phyloP scores from a whole-genome alignment of 2,329 filamentous ascomycete species.

The Cryoendolithus antarcticus region DNA sequence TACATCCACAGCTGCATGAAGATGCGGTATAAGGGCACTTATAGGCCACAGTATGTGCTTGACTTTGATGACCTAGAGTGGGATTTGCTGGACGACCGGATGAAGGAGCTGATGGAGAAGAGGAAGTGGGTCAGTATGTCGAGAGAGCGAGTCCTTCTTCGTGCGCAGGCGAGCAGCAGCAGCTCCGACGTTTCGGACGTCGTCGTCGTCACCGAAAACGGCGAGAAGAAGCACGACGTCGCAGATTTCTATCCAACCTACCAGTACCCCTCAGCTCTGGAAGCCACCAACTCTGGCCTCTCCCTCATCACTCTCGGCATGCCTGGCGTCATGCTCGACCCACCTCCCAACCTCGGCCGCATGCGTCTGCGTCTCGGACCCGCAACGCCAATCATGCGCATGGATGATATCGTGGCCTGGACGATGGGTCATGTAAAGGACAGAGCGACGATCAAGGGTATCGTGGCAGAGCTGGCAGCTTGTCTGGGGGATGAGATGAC shows the following conservation, averaged over 20 bases:
- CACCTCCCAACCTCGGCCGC: not conserved
- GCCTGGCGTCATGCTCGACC: slow-evolving; percentile 49
- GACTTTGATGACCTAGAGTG: slow-evolving; percentile 41
- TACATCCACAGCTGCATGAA: slow-evolving; percentile 73
- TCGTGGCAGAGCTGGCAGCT: slow-evolving; percentile 55
- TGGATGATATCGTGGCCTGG: slow-evolving; percentile 48
- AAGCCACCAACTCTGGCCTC: slow-evolving; percentile 24
- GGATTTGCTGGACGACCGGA: slow-evolving; percentile 20
- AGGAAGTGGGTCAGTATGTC: slow-evolving; percentile 42
- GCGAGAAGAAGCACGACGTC: not conserved
- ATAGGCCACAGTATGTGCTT: slow-evolving; percentile 59
- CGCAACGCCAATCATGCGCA: not conserved
- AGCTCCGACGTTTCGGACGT: not conserved
- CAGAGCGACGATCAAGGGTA: slow-evolving; percentile 43
- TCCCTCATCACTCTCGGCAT: slow-evolving; percentile 51
- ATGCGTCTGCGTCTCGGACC: slow-evolving; percentile 2
- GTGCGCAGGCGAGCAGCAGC: not conserved
- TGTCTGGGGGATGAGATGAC: slow-evolving; percentile 51
- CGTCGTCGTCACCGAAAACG: not conserved
- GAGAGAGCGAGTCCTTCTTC: slow-evolving; percentile 17
- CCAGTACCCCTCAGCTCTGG: slow-evolving; percentile 15
- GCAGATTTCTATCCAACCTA: slow-evolving; percentile 1
- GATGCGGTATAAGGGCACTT: slow-evolving; percentile 78
- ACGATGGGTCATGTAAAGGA: slow-evolving; percentile 38
- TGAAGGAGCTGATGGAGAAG: slow-evolving; percentile 34